Conservation (phyloP, 768 basidiomycete genomes). For the Leccinum truebloodii region DNA sequence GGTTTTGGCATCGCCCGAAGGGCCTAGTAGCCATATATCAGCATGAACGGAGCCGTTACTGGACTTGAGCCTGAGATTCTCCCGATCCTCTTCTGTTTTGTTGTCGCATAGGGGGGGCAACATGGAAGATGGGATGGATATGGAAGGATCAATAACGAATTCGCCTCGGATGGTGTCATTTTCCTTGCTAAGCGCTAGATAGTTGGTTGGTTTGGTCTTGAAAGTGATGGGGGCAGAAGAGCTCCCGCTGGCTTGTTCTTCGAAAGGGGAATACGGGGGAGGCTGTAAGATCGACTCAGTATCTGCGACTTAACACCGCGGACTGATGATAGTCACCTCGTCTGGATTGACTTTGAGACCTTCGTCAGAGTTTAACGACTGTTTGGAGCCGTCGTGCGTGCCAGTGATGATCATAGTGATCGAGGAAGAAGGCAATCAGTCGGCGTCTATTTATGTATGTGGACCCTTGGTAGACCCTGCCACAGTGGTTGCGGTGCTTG, state of each 20-base stretch:
- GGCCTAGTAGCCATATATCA: constrained; percentile 39
- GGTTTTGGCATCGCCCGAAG: not conserved
- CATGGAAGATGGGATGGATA: constrained; percentile 39
- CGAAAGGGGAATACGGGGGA: constrained; percentile 25
- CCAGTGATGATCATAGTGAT: constrained; percentile 11
- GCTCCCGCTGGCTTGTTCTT: not conserved
- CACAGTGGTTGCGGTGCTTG: too few species aligned
- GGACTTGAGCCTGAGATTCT: constrained; percentile 39
- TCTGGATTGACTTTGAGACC: not conserved
- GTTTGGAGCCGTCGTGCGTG: not conserved
- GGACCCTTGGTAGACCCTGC: not conserved
- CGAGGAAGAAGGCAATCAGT: not conserved
- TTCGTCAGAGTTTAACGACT: not conserved
- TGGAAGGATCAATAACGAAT: constrained; percentile 46
- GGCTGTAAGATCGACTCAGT: constrained; percentile 13
- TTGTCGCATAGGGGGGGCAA: constrained; percentile 39
- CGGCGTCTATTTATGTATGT: not conserved
- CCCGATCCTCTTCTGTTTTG: constrained; percentile 41
- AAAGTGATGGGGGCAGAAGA: constrained; percentile 2
- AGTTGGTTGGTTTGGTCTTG: constrained; percentile 34
- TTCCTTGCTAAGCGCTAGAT: constrained; percentile 15
- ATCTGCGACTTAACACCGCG: not conserved
- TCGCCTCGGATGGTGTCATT: constrained; percentile 19
- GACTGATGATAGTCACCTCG: constrained; percentile 4
- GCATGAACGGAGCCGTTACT: constrained; percentile 38